Conservation (phyloP, 305 asterid genomes). For the Solanum hybrid region DNA sequence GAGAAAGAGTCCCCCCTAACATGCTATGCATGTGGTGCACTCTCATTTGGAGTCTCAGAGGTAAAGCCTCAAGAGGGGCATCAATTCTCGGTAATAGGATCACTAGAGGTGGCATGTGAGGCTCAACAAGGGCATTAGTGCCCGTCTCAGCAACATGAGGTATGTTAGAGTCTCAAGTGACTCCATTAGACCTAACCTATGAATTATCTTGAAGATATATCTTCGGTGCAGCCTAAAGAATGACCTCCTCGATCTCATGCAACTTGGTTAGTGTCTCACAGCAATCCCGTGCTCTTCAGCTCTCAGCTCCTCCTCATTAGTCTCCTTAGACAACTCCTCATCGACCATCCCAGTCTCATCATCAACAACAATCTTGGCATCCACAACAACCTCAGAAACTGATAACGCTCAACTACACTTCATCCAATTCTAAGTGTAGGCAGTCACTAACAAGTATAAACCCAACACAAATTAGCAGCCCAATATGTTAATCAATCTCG, state of each 20-base stretch:
- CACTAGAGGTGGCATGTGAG: background rate
- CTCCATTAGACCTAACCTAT: background rate
- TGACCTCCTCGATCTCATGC: background rate
- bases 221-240: background rate
- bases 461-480: background rate
- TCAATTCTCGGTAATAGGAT: background rate
- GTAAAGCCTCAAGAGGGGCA: background rate
- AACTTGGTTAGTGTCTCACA: background rate
- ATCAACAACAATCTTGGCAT: background rate
- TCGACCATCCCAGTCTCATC: background rate
- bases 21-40: background rate
- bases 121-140: background rate
- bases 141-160: background rate
- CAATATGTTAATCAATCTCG: background rate
- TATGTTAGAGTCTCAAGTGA: background rate
- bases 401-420: background rate
- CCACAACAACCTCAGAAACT: background rate
- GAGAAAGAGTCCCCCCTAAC: background rate
- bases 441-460: background rate
- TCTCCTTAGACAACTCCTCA: background rate
- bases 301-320: background rate
- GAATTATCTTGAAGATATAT: background rate
- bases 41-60: background rate
- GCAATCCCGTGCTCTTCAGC: background rate
- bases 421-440: background rate